Base-by-base conservation (phyloP, 139 green algal genomes). In the Yamagishiella unicocca region DNA sequence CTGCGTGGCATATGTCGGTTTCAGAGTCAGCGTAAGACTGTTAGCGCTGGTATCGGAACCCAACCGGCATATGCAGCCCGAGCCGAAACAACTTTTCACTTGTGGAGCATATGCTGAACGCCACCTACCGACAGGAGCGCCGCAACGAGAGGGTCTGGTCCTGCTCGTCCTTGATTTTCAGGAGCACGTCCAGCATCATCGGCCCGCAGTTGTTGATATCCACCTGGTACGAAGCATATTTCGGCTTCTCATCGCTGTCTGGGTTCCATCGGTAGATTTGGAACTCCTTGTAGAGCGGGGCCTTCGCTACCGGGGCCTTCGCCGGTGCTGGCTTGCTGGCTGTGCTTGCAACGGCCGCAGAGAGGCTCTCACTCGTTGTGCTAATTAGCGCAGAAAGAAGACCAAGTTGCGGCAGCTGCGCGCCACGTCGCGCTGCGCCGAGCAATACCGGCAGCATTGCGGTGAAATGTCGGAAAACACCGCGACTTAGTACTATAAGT, bases 101-200 rank as follows among this genome's bases (percentile, higher is more conserved):
- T n/a, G n/a, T n/a, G n/a, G n/a, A n/a, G n/a, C n/a, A n/a, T n/a
- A n/a, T n/a, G n/a, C n/a, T n/a, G n/a, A n/a, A 55, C 29, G 40
- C 22, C 5, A 24, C 89, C 8, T 35, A 96, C 94, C 95, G 92
- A 93, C 97, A 99, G 5, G 97, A 99, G 0, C 98, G 88, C 24
- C 98, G 90, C 83, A 99, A 95, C 22, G 95, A 92, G 6, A 99
- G 92, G 27, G 93, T 96, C 31, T 94, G 92, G 89, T 99, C 97
- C 90, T 98, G 93, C 89, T 99, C 98, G 88, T 99, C 98, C 91
- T 99, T 99, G 90, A 99, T 98, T 89, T 99, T 99, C 40, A 99
- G 91, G 45, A 99, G 94, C 67, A 98, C 97, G 78, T 99, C 98
- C 77, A 99, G 93, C 95, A 99, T 98, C 98, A 99, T 99, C 43